Percentiles rank a stretch among this genome's conserved stretches.
Conservation (phyloP, 202 grass and related monocot genomes). For the Carex arenaria region DNA sequence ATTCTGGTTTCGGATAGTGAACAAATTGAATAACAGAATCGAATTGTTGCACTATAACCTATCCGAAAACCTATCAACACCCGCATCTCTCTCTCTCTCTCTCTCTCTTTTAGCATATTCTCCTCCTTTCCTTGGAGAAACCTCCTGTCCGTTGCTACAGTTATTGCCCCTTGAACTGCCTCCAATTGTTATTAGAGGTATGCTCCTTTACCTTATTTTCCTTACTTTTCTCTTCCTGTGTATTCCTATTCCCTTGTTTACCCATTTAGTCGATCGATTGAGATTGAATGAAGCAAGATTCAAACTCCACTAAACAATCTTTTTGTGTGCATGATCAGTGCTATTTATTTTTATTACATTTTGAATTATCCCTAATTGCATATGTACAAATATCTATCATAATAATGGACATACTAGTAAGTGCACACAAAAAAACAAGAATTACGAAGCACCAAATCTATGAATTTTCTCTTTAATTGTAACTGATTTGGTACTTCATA, state of each 20-base stretch:
- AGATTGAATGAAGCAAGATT: not conserved
- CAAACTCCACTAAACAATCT: not conserved
- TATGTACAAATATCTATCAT: not conserved
- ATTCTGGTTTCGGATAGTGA: too few relatives aligned
- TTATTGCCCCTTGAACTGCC: not conserved
- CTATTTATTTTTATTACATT: not conserved
- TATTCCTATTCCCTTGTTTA: not conserved
- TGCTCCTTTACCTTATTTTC: too few relatives aligned
- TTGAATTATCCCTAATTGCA: not conserved
- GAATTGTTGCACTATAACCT: too few relatives aligned
- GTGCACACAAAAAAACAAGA: not conserved
- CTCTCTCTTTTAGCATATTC: not conserved
- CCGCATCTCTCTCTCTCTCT: not conserved
- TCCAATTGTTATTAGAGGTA: not conserved
- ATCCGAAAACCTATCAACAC: too few relatives aligned
- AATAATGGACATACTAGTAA: too few relatives aligned
- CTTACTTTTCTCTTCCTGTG: too few relatives aligned
- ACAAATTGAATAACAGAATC: too few relatives aligned
- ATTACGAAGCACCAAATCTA: not conserved
- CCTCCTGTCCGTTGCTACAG: not conserved
- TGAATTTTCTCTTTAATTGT: not conserved
- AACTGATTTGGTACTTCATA: not conserved
- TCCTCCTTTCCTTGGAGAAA: not conserved
- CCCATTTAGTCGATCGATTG: not conserved
- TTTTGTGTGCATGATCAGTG: not conserved